Evolutionary conservation across 2,329 filamentous ascomycete species (phyloP).

Genomic region (Microdochium paspali): DNA sequence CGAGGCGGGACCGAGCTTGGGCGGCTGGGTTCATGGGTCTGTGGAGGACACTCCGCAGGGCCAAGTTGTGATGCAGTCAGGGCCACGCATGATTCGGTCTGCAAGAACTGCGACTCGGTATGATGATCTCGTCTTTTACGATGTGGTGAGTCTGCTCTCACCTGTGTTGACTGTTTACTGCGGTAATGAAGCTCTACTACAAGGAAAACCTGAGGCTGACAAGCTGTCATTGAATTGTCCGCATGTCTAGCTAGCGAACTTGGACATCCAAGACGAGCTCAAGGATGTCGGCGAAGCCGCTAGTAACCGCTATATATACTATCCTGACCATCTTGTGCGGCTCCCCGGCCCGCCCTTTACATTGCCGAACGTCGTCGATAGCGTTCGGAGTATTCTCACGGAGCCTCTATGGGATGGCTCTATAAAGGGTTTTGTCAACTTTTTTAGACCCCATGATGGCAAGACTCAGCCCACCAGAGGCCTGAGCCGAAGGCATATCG

Average conservation of each 20-base stretch:
- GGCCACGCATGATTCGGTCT: constrained; percentile 67
- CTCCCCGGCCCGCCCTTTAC: constrained; percentile 7
- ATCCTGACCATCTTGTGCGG: constrained; percentile 69
- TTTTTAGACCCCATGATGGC: not conserved
- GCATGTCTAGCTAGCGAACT: constrained; percentile 39
- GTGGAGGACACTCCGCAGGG: constrained; percentile 33
- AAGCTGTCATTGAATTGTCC: not conserved
- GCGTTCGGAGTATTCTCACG: constrained; percentile 6
- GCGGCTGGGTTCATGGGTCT: constrained; percentile 59
- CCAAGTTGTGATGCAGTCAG: constrained; percentile 67
- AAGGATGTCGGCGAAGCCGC: constrained; percentile 36
- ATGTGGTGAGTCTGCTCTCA: constrained; percentile 47
- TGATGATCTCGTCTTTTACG: constrained; percentile 58
- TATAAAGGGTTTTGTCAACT: constrained; percentile 3
- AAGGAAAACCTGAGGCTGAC: constrained; percentile 5
- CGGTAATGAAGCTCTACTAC: constrained; percentile 2
- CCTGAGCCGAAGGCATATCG: constrained; percentile 13
- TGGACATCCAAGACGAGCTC: constrained; percentile 47
- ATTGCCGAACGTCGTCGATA: constrained; percentile 5
- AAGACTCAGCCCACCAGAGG: constrained; percentile 5
- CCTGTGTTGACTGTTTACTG: constrained; percentile 12
- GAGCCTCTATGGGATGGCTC: constrained; percentile 17
- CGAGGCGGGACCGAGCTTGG: constrained; percentile 59
- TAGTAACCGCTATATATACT: constrained; percentile 71
- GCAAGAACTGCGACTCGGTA: constrained; percentile 26